Conservation (phyloP, 495 filamentous ascomycete species). For the Podospora pseudopauciseta region DNA sequence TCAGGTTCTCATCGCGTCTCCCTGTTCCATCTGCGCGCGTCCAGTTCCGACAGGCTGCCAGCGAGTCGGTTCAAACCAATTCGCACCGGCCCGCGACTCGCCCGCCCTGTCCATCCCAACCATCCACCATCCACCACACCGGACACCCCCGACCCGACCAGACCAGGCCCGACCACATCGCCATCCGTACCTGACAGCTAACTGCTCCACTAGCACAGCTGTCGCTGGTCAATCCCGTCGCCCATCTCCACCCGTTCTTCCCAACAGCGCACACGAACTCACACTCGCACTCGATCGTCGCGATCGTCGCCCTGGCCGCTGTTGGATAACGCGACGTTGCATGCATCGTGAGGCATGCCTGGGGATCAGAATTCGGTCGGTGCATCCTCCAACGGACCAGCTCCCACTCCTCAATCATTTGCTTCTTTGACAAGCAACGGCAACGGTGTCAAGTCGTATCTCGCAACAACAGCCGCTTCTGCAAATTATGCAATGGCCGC, state of each 20-base stretch:
- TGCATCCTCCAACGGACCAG: conserved; percentile 21
- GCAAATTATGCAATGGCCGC: conserved; percentile 42
- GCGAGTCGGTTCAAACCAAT: not conserved
- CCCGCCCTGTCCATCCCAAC: conserved; percentile 6
- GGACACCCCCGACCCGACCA: conserved; percentile 3
- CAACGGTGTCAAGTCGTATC: conserved; percentile 37
- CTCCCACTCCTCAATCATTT: conserved; percentile 20
- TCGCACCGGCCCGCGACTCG: conserved; percentile 13
- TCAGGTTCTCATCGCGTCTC: conserved; percentile 18
- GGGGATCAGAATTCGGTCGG: conserved; percentile 36
- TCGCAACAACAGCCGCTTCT: conserved; percentile 26
- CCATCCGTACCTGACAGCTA: conserved; percentile 20
- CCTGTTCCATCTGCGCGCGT: not conserved
- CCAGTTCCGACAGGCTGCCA: not conserved
- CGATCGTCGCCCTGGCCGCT: conserved; percentile 35
- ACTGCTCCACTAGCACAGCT: conserved; percentile 17
- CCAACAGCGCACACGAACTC: conserved; percentile 11
- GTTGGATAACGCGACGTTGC: conserved; percentile 30
- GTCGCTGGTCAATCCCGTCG: conserved; percentile 17
- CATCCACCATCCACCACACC: not conserved
- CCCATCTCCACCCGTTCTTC: conserved; percentile 24
- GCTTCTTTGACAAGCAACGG: conserved; percentile 30
- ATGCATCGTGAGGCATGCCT: conserved; percentile 46
- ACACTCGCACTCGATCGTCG: conserved; percentile 37
- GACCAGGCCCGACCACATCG: not conserved